Percentiles rank a stretch among this genome's conserved stretches.
These are phyloP conservation scores for Neurospora hispaniola DNA, from an alignment of 495 filamentous ascomycete species.

Conservation along the genomic window DNA sequence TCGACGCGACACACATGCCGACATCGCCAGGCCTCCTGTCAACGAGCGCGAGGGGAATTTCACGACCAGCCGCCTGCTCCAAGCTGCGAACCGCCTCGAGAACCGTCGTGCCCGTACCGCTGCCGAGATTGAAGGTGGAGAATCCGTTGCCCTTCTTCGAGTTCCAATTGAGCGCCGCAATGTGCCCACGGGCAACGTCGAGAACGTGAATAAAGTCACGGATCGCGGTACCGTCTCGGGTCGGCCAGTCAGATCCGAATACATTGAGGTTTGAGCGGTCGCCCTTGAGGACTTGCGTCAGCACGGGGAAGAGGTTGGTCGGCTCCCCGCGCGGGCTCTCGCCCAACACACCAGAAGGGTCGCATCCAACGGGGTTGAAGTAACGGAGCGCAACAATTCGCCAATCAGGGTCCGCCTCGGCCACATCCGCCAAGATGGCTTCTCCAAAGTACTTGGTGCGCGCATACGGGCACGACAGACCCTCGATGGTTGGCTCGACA, in stretches of 20 bases:
- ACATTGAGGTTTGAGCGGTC: slow-evolving; percentile 41
- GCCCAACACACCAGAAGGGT: slow-evolving; percentile 52
- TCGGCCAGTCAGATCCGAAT: slow-evolving; percentile 55
- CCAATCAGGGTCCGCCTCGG: slow-evolving; percentile 48
- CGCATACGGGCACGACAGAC: slow-evolving; percentile 55
- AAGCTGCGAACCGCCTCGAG: slow-evolving; percentile 38
- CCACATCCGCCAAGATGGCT: slow-evolving; percentile 52
- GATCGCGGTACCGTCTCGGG: slow-evolving; percentile 62
- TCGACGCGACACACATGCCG: slow-evolving; percentile 18
- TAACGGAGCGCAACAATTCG: slow-evolving; percentile 53
- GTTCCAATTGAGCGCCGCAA: slow-evolving; percentile 39
- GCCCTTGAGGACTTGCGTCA: slow-evolving; percentile 49
- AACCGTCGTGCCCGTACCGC: slow-evolving; percentile 41
- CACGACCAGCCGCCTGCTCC: slow-evolving; percentile 10
- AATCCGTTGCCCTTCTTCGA: slow-evolving; percentile 27
- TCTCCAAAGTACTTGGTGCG: slow-evolving; percentile 59
- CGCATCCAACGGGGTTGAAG: slow-evolving; percentile 59
- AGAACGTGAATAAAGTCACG: slow-evolving; percentile 56
- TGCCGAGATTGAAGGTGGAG: slow-evolving; percentile 44
- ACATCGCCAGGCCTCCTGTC: slow-evolving; percentile 19
- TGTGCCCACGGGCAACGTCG: slow-evolving; percentile 58
- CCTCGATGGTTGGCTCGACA: slow-evolving; percentile 22
- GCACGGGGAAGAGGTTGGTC: slow-evolving; percentile 53
- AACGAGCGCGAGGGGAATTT: slow-evolving; percentile 12
- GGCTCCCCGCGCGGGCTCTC: slow-evolving; percentile 53